These are phyloP conservation scores for Phytophthora sp. DNA, from an alignment of 352 stramenopile species.

Conservation along the genomic window DNA sequence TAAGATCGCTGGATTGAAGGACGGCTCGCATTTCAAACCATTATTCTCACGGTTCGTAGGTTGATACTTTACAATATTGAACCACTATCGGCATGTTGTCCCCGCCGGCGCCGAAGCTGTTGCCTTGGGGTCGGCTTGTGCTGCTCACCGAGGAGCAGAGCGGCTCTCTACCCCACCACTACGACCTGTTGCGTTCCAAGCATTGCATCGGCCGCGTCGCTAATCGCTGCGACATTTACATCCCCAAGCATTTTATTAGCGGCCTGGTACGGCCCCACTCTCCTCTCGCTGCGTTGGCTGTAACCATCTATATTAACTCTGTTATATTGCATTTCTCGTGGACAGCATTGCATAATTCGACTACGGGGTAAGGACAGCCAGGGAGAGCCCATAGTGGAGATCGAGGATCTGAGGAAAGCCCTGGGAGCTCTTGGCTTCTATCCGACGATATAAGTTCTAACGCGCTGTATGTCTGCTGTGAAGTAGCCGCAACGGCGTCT, in stretches of 20 bases:
- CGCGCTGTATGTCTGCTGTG: background rate
- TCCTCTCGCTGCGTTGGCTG: background rate
- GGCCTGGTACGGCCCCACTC: conserved; percentile 37
- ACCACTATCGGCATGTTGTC: background rate
- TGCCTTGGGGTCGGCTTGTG: conserved; percentile 68
- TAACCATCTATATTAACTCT: conserved; percentile 7
- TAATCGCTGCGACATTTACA: conserved; percentile 44
- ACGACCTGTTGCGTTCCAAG: conserved; percentile 43
- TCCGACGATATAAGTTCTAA: background rate
- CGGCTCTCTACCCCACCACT: conserved; percentile 44
- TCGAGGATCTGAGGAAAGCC: conserved; percentile 61
- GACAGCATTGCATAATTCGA: conserved; percentile 44
- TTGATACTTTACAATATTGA: too few relatives aligned
- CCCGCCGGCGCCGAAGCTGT: conserved; percentile 7
- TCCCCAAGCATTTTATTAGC: conserved; percentile 61
- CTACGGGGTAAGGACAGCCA: conserved; percentile 34
- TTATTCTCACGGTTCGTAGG: too few relatives aligned
- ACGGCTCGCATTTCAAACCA: too few relatives aligned
- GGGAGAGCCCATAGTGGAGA: conserved; percentile 39
- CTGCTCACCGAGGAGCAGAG: conserved; percentile 37
- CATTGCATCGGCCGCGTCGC: conserved; percentile 59
- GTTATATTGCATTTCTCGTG: background rate
- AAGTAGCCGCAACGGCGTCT: conserved; percentile 59
- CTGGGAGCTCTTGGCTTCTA: background rate
- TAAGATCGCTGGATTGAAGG: too few relatives aligned